These are phyloP conservation scores for Lachancea sp. DNA, from an alignment of 805 yeast genomes.

Conservation along the genomic window DNA sequence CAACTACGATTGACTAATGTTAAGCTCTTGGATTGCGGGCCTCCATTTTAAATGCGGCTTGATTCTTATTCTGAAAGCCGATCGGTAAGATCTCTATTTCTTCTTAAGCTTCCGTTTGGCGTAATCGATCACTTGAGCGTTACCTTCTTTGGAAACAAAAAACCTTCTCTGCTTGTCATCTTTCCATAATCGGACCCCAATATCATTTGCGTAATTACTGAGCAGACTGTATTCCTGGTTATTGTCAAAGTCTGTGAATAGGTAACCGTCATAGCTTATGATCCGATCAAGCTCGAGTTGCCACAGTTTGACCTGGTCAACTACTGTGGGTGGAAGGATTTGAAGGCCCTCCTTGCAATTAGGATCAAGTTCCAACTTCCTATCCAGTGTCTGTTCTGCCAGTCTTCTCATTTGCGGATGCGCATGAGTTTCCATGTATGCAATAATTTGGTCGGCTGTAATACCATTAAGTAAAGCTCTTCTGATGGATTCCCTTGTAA, in stretches of 20 bases:
- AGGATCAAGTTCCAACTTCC: slow-evolving; percentile 53
- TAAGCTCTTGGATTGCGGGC: no score
- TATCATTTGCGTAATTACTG: slow-evolving; percentile 74
- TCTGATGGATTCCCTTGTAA: slow-evolving; percentile 87
- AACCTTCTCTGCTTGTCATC: slow-evolving; percentile 63
- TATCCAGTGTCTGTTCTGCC: slow-evolving; percentile 63
- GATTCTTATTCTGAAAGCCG: no score
- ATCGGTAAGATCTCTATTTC: no score
- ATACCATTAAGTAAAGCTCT: slow-evolving; percentile 82
- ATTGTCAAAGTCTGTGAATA: slow-evolving; percentile 78
- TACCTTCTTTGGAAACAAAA: slow-evolving; percentile 84
- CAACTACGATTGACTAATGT: no score
- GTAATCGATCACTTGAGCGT: slow-evolving; percentile 83
- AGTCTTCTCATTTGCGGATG: slow-evolving; percentile 81
- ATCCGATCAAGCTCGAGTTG: slow-evolving; percentile 93
- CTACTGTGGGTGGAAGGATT: slow-evolving; percentile 89
- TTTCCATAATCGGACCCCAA: slow-evolving; percentile 89
- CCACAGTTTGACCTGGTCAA: slow-evolving; percentile 94
- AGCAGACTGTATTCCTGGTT: slow-evolving; percentile 70
- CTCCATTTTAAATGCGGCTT: no score
- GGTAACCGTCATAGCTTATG: slow-evolving; percentile 75
- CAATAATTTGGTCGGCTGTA: slow-evolving; percentile 88
- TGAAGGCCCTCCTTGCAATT: slow-evolving; percentile 48
- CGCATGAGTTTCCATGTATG: slow-evolving; percentile 84
- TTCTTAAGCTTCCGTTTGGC: slow-evolving; percentile 51